Percentiles rank a stretch among this genome's conserved stretches.
Conservation (phyloP, 1,284 basidiomycete species). For the Cryptococcus sp. region DNA sequence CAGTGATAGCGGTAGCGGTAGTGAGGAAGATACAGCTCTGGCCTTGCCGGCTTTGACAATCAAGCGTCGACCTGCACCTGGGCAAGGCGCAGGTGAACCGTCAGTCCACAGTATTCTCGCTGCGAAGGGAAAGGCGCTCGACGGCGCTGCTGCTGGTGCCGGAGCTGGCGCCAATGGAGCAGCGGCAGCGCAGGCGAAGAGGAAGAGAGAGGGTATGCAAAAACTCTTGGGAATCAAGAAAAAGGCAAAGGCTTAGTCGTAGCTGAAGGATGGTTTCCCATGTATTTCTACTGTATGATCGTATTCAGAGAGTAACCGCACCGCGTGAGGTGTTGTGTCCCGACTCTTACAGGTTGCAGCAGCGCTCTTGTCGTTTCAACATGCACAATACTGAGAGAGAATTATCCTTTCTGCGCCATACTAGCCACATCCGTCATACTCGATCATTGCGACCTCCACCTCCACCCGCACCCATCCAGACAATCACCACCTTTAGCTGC, state of each 20-base stretch:
- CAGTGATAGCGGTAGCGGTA: conserved; percentile 1
- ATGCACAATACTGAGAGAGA: too few relatives aligned
- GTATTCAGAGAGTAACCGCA: too few relatives aligned
- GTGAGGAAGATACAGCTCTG: conserved; percentile 18
- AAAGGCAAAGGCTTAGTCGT: conserved; percentile 33
- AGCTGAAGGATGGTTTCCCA: not conserved
- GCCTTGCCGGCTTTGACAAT: conserved; percentile 60
- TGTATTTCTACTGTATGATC: not conserved
- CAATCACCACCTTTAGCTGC: not conserved
- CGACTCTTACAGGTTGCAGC: too few relatives aligned
- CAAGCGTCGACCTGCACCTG: conserved; percentile 67
- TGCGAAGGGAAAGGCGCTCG: conserved; percentile 65
- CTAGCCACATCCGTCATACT: too few relatives aligned
- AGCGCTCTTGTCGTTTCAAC: too few relatives aligned
- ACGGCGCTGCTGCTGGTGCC: conserved; percentile 44
- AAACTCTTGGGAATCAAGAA: conserved; percentile 62
- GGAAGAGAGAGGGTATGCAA: conserved; percentile 53
- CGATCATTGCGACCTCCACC: too few relatives aligned
- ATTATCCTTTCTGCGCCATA: too few relatives aligned
- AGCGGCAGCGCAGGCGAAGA: conserved; percentile 60
- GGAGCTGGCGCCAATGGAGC: conserved; percentile 35
- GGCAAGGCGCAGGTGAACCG: conserved; percentile 57
- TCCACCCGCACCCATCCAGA: not conserved
- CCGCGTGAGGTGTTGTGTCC: too few relatives aligned
- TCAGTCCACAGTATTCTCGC: conserved; percentile 69